phyloP scores from a whole-genome alignment of 2,329 filamentous ascomycete species.

The Aspergillus sojae region DNA sequence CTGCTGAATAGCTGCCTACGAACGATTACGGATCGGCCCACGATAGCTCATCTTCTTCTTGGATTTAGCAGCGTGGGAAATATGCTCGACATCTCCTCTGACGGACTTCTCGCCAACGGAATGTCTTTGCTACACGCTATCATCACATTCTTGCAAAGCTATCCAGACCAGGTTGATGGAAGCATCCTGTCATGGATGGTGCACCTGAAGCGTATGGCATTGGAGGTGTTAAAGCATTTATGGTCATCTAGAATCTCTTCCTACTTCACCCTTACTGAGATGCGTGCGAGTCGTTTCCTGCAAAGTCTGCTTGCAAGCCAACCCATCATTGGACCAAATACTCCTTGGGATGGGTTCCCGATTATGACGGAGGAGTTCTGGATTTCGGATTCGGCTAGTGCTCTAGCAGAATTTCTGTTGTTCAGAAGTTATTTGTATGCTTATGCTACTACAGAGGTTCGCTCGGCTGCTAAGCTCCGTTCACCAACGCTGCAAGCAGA shows the following conservation, averaged over 20 bases:
- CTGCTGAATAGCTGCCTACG: conserved; percentile 81
- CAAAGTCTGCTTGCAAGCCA: conserved; percentile 75
- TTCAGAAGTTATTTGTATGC: conserved; percentile 78
- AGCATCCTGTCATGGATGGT: conserved; percentile 69
- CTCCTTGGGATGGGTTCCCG: conserved; percentile 72
- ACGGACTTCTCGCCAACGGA: conserved; percentile 70
- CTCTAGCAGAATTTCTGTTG: conserved; percentile 76
- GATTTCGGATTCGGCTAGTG: conserved; percentile 65
- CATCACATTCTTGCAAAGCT: conserved; percentile 69
- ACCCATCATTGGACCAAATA: conserved; percentile 67
- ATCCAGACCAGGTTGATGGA: conserved; percentile 65
- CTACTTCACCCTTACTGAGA: conserved; percentile 72
- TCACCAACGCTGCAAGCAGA: conserved; percentile 71
- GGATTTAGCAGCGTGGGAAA: conserved; percentile 80
- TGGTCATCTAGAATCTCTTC: conserved; percentile 83
- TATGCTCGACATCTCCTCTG: conserved; percentile 67
- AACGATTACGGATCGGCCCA: conserved; percentile 74
- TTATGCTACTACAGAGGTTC: conserved; percentile 83
- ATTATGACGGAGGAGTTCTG: conserved; percentile 68
- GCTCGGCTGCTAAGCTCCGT: conserved; percentile 70
- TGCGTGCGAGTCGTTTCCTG: conserved; percentile 79
- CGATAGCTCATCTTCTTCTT: conserved; percentile 85
- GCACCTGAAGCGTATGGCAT: conserved; percentile 66
- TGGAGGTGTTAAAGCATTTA: conserved; percentile 76
- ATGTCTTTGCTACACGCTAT: conserved; percentile 83